Evolutionary conservation across 768 basidiomycete genomes (phyloP).

Genomic region (Tricholoma furcatifolium): DNA sequence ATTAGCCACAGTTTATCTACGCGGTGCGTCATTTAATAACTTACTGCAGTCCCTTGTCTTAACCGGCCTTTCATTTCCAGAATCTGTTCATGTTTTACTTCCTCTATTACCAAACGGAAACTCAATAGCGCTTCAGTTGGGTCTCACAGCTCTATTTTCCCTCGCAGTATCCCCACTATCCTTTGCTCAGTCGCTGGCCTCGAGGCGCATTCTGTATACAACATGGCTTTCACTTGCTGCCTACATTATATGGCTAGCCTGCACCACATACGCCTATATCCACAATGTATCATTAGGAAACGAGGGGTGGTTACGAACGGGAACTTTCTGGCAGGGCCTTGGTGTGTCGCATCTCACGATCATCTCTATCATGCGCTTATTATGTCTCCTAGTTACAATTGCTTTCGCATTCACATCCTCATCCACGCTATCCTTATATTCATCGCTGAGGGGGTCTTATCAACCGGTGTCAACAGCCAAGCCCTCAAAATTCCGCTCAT

Average conservation of each 20-base stretch:
- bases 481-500: slow-evolving; percentile 51
- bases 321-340: slow-evolving; percentile 61
- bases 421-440: slow-evolving; percentile 64
- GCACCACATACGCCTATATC: slow-evolving; percentile 49
- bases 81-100: slow-evolving; percentile 50
- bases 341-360: slow-evolving; percentile 40
- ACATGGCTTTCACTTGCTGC: slow-evolving; percentile 59
- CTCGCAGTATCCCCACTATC: slow-evolving; percentile 49
- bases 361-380: slow-evolving; percentile 2
- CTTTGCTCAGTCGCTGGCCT: slow-evolving; percentile 51
- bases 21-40: slow-evolving; percentile 44
- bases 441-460: slow-evolving; percentile 48
- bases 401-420: slow-evolving; percentile 68
- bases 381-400: slow-evolving; percentile 43
- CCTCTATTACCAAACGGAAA: slow-evolving; percentile 43
- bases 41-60: not conserved
- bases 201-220: slow-evolving; percentile 52
- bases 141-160: slow-evolving; percentile 40
- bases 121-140: slow-evolving; percentile 32
- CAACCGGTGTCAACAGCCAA: slow-evolving; percentile 40
- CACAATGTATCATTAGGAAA: slow-evolving; percentile 39
- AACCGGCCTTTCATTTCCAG: slow-evolving; percentile 32
- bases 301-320: slow-evolving; percentile 37
- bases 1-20: slow-evolving; percentile 61
- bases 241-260: slow-evolving; percentile 62